Evolutionary conservation across 1,284 basidiomycete genomes (phyloP), one percentile per base, ranked within the genome.

Genomic region (Moesziomyces antarcticus): DNA sequence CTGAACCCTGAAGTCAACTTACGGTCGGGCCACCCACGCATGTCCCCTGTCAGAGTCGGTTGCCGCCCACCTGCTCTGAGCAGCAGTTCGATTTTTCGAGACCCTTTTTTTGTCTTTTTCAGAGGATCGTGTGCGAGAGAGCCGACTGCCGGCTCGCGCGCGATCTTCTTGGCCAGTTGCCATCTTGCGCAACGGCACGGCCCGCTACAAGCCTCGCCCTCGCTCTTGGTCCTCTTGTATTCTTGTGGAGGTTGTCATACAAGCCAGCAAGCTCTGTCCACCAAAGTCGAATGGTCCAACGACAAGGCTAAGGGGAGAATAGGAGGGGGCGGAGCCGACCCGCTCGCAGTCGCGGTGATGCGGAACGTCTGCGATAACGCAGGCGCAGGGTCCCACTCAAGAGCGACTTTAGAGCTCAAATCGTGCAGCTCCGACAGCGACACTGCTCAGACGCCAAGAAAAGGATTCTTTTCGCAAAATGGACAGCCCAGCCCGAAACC

Each of bases 1-100:
- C 37, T 40, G 37, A 40, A 66, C 52, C 64, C 64, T 20, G 57
- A 56, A 22, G 43, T 46, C 11, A 48, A 55, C 33, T 27, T 8
- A 60, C 54, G 42, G n/a, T 66, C 16, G 57, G 46, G 33, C 27
- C 37, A 40, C 14, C 37, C 37, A 6, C 3, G 37, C 37, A 16
- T 5, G 6, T 3, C 37, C 16, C 37, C 37, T 40, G 37, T 40
- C 37, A 40, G 18, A 3, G 37, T 8, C 6, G 13, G 14, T 5
- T 18, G 37, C 37, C 37, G 37, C 14, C 18, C 25, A 6, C 1
- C 25, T 27, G 25, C 25, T 6, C 25, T 27, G 8, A 27, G 5
- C 5, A 27, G 37, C 16, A 18, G 37, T 16, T 40, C 37, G 18
- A 16, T 18, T 18, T 40, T 40, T 40, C 18, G 16, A 40, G 37